Percentiles rank a stretch among this genome's conserved stretches.
Evolutionary conservation across 2,329 filamentous ascomycete genomes (phyloP).

Genomic region (Lojkania enalia): DNA sequence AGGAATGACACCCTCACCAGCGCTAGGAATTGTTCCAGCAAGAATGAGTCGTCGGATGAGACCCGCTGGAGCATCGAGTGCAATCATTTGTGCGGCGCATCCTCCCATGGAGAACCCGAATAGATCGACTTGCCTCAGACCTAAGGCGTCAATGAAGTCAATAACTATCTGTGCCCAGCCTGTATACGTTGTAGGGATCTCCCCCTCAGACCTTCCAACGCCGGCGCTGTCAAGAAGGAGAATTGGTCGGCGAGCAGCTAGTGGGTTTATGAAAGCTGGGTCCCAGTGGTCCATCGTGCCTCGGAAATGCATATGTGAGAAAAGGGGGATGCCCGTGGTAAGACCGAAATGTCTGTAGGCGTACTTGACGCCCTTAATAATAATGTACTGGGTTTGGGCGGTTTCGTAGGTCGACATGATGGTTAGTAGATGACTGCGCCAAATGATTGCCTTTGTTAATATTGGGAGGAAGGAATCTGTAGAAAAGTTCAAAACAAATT

Average conservation of each 20-base stretch:
- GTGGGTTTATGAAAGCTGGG: constrained; percentile 47
- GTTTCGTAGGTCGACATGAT: constrained; percentile 7
- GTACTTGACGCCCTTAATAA: constrained; percentile 15
- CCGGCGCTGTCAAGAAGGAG: constrained; percentile 56
- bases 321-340: constrained; percentile 15
- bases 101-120: constrained; percentile 58
- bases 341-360: constrained; percentile 26
- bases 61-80: constrained; percentile 35
- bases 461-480: no score
- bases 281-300: constrained; percentile 30
- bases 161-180: constrained; percentile 38
- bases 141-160: constrained; percentile 32
- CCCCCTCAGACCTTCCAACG: constrained; percentile 51
- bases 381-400: constrained; percentile 12
- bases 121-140: constrained; percentile 48
- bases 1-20: constrained; percentile 20
- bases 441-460: no score
- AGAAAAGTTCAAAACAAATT: no score
- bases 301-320: constrained; percentile 27
- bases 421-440: no score
- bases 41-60: constrained; percentile 49
- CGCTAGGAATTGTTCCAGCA: constrained; percentile 50
- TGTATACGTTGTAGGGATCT: constrained; percentile 46
- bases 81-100: constrained; percentile 51
- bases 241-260: constrained; percentile 49